Conservation (phyloP, 1,284 basidiomycete genomes). For the Apiotrichum gracile region DNA sequence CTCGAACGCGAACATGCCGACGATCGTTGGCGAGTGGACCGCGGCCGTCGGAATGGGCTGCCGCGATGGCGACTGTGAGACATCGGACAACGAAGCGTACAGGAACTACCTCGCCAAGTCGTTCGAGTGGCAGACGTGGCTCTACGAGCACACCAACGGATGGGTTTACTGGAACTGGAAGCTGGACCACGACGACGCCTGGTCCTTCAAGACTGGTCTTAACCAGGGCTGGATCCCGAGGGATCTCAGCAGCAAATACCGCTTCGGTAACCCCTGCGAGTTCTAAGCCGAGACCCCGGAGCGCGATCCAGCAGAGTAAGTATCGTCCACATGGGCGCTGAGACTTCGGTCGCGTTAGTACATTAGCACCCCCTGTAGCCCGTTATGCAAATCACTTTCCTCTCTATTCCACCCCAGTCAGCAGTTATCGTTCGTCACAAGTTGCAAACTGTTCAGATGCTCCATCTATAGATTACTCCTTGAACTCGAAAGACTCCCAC, state of each 20-base stretch:
- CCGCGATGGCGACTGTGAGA: neutral
- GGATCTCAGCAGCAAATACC: neutral
- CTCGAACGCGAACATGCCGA: neutral
- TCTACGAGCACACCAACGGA: neutral
- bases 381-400: neutral
- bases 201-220: neutral
- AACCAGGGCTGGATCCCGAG: neutral
- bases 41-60: neutral
- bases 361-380: too few relatives aligned
- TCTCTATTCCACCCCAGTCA: neutral
- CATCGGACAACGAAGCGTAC: neutral
- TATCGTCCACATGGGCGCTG: too few relatives aligned
- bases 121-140: neutral
- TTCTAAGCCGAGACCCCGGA: neutral
- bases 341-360: too few relatives aligned
- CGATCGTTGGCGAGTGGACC: neutral
- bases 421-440: too few relatives aligned
- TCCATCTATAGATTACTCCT: neutral
- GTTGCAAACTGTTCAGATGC: neutral
- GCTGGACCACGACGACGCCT: neutral
- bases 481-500: conserved; percentile 18
- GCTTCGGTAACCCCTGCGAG: neutral
- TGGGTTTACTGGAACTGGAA: conserved; percentile 1
- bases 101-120: neutral
- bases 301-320: too few relatives aligned